Evolutionary conservation across 2,329 filamentous ascomycete species (phyloP).

Genomic region (Raffaelea ambrosiae): DNA sequence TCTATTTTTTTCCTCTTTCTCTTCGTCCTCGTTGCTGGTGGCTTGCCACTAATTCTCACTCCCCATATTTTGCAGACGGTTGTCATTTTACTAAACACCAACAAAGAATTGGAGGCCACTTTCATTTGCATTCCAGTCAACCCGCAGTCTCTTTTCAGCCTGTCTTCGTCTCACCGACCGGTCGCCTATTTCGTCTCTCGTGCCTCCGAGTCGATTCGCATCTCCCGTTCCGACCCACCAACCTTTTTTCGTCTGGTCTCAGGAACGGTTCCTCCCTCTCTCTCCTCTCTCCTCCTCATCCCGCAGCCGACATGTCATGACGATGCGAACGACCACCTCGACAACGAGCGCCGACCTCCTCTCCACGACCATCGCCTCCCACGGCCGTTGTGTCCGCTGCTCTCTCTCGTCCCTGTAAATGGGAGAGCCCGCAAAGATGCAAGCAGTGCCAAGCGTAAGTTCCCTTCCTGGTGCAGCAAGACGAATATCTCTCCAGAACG

Average conservation of each 20-base stretch:
- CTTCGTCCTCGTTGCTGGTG: neutral
- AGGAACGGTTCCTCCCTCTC: neutral
- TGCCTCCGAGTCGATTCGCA: too few species aligned
- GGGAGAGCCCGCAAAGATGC: slow-evolving; percentile 24
- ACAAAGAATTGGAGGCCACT: neutral
- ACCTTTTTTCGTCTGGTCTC: too few species aligned
- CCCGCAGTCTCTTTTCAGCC: too few species aligned
- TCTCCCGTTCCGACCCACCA: neutral
- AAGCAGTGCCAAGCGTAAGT: slow-evolving; percentile 39
- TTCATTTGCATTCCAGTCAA: neutral
- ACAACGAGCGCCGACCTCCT: slow-evolving; percentile 21
- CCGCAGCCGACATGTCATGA: slow-evolving; percentile 22
- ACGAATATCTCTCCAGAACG: too few species aligned
- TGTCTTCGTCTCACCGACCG: too few species aligned
- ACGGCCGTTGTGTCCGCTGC: slow-evolving; percentile 19
- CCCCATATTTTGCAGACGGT: neutral
- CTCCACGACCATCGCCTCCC: slow-evolving; percentile 19
- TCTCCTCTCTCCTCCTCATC: neutral
- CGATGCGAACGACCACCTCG: slow-evolving; percentile 26
- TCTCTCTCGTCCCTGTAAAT: slow-evolving; percentile 8
- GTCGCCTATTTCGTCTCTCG: too few species aligned
- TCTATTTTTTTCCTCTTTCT: neutral
- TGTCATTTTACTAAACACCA: neutral
- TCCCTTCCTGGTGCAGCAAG: neutral
- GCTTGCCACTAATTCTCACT: neutral